Evolutionary conservation across 108 stramenopile species (phyloP).

Genomic region (Skeletonema tropicum): DNA sequence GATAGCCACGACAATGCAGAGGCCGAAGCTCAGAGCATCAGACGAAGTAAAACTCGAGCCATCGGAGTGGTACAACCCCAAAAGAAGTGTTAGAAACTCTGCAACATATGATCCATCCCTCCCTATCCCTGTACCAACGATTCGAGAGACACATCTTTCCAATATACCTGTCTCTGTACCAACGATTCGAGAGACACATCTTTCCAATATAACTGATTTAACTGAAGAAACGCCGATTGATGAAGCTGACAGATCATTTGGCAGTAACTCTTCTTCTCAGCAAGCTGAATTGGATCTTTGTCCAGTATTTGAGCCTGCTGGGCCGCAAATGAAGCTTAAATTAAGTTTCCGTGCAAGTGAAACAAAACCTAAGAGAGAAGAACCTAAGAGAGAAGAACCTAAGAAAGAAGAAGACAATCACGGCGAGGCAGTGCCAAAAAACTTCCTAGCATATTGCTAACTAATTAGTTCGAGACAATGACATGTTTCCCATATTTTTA

Average conservation of each 20-base stretch:
- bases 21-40: not conserved
- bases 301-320: conserved; percentile 1
- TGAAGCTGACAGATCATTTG: not conserved
- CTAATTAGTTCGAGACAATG: too few species aligned
- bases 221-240: not conserved
- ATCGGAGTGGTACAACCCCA: not conserved
- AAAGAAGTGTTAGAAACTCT: not conserved
- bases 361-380: not conserved
- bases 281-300: not conserved
- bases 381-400: too few species aligned
- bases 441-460: not conserved
- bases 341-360: not conserved
- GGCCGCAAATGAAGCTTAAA: not conserved
- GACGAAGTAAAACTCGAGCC: not conserved
- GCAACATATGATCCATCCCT: not conserved
- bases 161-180: not conserved
- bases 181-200: not conserved
- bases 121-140: not conserved
- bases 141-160: not conserved
- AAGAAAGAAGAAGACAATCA: not conserved
- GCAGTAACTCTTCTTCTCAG: not conserved
- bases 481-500: not conserved
- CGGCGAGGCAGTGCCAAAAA: not conserved
- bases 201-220: not conserved
- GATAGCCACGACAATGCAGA: too few species aligned